phyloP scores from a whole-genome alignment of 768 basidiomycete genomes.

The Macrolepiota fuliginosa region DNA sequence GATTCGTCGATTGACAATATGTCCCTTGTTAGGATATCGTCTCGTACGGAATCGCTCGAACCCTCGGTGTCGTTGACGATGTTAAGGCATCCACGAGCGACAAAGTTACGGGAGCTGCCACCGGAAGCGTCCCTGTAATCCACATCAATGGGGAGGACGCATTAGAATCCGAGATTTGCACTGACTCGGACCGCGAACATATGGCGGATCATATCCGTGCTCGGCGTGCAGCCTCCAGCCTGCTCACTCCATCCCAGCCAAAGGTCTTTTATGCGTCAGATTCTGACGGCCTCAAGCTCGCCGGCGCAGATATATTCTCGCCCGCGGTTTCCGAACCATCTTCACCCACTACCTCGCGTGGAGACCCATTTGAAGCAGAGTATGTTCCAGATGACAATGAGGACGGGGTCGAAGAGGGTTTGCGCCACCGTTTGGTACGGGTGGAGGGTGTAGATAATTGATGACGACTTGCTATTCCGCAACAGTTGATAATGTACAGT shows the following conservation, averaged over 20 bases:
- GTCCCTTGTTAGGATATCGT: slow-evolving; percentile 59
- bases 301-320: slow-evolving; percentile 73
- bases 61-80: slow-evolving; percentile 73
- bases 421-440: neutral
- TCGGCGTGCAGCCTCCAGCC: slow-evolving; percentile 1
- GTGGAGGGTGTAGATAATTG: neutral
- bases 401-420: slow-evolving; percentile 15
- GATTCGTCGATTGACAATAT: neutral
- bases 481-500: slow-evolving; percentile 6
- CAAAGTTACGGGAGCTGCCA: slow-evolving; percentile 35
- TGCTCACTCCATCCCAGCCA: slow-evolving; percentile 19
- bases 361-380: slow-evolving; percentile 19
- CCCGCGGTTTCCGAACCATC: slow-evolving; percentile 66
- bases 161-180: slow-evolving; percentile 19
- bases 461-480: neutral
- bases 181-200: slow-evolving; percentile 26
- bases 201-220: neutral
- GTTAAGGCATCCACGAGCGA: slow-evolving; percentile 75
- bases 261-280: slow-evolving; percentile 52
- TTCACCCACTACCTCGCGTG: slow-evolving; percentile 56
- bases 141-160: slow-evolving; percentile 26
- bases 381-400: slow-evolving; percentile 20
- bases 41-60: slow-evolving; percentile 81
- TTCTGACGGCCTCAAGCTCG: slow-evolving; percentile 46
- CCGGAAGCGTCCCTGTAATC: slow-evolving; percentile 27